A percentile compares a stretch with the other conserved stretches of the same genome.
These are phyloP conservation scores for Kodamaea kaohsiungensis DNA, from an alignment of 805 yeast genomes.

Conservation along the genomic window DNA sequence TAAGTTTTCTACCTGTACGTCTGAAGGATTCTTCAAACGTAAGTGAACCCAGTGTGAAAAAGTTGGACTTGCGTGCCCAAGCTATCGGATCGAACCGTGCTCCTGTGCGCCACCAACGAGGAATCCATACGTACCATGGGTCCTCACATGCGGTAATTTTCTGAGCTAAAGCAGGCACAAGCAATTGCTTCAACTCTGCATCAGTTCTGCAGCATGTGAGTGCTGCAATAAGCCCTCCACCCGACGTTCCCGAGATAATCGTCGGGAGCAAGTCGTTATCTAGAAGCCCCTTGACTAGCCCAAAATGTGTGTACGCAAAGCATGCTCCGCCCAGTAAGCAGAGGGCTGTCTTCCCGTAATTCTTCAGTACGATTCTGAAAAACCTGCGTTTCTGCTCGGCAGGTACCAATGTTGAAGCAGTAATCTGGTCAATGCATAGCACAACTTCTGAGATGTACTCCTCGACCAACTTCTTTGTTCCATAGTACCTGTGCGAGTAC, in stretches of 20 bases:
- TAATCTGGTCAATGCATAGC: slow-evolving; percentile 45
- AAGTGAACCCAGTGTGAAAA: slow-evolving; percentile 72
- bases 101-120: slow-evolving; percentile 71
- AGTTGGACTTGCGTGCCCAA: slow-evolving; percentile 69
- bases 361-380: slow-evolving; percentile 58
- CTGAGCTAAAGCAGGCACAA: slow-evolving; percentile 61
- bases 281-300: slow-evolving; percentile 68
- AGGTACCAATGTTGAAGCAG: slow-evolving; percentile 38
- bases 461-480: slow-evolving; percentile 64
- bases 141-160: slow-evolving; percentile 73
- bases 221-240: slow-evolving; percentile 80
- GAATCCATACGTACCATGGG: slow-evolving; percentile 57
- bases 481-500: slow-evolving; percentile 74
- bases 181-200: slow-evolving; percentile 56
- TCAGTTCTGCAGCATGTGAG: slow-evolving; percentile 68
- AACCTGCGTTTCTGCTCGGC: slow-evolving; percentile 47
- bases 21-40: slow-evolving; percentile 72
- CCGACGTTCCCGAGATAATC: slow-evolving; percentile 76
- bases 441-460: slow-evolving; percentile 56
- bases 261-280: slow-evolving; percentile 68
- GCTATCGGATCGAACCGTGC: slow-evolving; percentile 74
- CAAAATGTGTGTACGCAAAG: slow-evolving; percentile 76
- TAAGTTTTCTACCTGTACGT: slow-evolving; percentile 67
- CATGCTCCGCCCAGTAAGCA: slow-evolving; percentile 81
- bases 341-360: slow-evolving; percentile 71